Percentiles rank a stretch among this genome's conserved stretches.
These are phyloP conservation scores for Nigrograna mackinnonii DNA, from an alignment of 2,329 filamentous ascomycete genomes.

Conservation along the genomic window DNA sequence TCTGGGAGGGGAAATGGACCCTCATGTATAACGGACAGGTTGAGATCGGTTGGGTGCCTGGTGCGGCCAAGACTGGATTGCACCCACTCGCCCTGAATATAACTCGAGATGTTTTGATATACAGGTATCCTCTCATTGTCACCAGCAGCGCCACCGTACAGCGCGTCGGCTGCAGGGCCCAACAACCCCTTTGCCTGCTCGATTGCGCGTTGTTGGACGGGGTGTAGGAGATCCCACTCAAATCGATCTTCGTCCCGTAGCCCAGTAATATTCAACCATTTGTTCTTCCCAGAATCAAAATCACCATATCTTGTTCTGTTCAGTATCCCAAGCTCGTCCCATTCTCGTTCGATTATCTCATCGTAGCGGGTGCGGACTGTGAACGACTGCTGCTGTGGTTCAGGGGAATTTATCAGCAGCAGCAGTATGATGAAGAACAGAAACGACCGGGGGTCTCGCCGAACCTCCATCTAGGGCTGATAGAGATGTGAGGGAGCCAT, in stretches of 20 bases:
- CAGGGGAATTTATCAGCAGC: constrained; percentile 41
- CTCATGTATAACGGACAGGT: constrained; percentile 58
- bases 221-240: constrained; percentile 73
- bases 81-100: constrained; percentile 76
- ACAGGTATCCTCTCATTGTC: constrained; percentile 52
- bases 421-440: constrained; percentile 41
- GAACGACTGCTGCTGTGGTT: constrained; percentile 36
- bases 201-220: constrained; percentile 67
- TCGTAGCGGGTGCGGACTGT: constrained; percentile 42
- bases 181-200: constrained; percentile 54
- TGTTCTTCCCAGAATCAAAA: constrained; percentile 49
- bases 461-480: constrained; percentile 39
- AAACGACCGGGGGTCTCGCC: constrained; percentile 39
- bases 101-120: constrained; percentile 81
- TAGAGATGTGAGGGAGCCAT: constrained; percentile 25
- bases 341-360: constrained; percentile 55
- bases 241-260: constrained; percentile 74
- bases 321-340: constrained; percentile 51
- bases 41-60: constrained; percentile 50
- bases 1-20: constrained; percentile 68
- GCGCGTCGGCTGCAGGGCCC: constrained; percentile 33
- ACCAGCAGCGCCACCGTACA: constrained; percentile 39
- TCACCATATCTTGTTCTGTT: constrained; percentile 48
- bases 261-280: constrained; percentile 68
- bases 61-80: constrained; percentile 55